Evolutionary conservation across 306 rosid genomes (phyloP).

Genomic region (Gastrolobium bilobum): DNA sequence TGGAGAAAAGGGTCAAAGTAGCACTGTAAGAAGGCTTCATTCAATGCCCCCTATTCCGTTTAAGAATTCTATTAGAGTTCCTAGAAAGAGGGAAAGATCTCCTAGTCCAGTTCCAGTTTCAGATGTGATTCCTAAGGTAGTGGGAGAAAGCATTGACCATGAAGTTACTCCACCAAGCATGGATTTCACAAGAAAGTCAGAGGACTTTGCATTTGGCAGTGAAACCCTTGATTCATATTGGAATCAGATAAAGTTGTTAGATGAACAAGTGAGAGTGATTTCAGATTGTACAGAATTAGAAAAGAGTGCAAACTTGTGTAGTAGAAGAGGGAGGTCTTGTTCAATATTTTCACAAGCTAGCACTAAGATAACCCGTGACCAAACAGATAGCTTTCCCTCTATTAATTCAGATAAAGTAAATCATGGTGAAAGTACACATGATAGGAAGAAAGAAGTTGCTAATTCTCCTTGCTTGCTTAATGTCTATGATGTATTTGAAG

Average conservation of each 20-base stretch:
- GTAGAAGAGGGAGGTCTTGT: slow-evolving; percentile 49
- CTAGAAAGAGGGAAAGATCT: slow-evolving; percentile 54
- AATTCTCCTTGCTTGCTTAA: slow-evolving; percentile 52
- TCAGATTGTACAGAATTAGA: slow-evolving; percentile 60
- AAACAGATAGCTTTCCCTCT: slow-evolving; percentile 41
- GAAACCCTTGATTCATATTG: slow-evolving; percentile 61
- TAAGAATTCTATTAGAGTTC: slow-evolving; percentile 49
- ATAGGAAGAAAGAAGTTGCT: slow-evolving; percentile 41
- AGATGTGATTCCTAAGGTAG: slow-evolving; percentile 41
- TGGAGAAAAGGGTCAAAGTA: slow-evolving; percentile 53
- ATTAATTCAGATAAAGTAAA: slow-evolving; percentile 44
- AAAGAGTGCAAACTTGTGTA: slow-evolving; percentile 44
- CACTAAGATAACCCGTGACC: slow-evolving; percentile 31
- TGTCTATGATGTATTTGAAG: slow-evolving; percentile 79
- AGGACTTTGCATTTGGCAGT: slow-evolving; percentile 10
- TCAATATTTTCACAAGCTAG: slow-evolving; percentile 50
- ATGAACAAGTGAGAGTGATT: slow-evolving; percentile 73
- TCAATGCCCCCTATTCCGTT: slow-evolving; percentile 68
- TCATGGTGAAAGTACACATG: slow-evolving; percentile 24
- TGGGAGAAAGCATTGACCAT: slow-evolving; percentile 50
- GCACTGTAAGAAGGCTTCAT: slow-evolving; percentile 61
- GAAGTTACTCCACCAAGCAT: slow-evolving; percentile 49
- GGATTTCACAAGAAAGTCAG: slow-evolving; percentile 51
- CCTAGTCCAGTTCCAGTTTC: slow-evolving; percentile 45
- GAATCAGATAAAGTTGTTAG: slow-evolving; percentile 67